Conservation (phyloP, 1,139 yeast species). For the Geotrichum macrosporum region DNA sequence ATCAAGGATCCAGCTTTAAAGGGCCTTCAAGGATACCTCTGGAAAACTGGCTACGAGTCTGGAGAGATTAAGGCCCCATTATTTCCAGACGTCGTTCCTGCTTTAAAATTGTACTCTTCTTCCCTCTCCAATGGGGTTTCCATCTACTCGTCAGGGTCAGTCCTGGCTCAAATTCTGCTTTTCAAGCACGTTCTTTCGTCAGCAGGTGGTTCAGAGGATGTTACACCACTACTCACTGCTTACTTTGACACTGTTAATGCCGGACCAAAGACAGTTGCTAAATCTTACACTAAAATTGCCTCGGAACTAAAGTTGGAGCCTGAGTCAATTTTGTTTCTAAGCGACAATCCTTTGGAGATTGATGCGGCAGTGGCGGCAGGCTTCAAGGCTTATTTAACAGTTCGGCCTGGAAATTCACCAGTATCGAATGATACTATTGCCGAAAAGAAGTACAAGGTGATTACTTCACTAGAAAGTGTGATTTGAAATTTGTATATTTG, state of each 20-base stretch:
- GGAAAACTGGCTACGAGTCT: slow-evolving; percentile 72
- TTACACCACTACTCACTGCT: slow-evolving; percentile 54
- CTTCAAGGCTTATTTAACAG: slow-evolving; percentile 53
- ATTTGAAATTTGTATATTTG: no score
- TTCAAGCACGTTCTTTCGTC: slow-evolving; percentile 55
- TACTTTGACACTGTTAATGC: slow-evolving; percentile 84
- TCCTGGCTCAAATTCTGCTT: slow-evolving; percentile 75
- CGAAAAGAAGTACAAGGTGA: slow-evolving; percentile 17
- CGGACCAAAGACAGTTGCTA: slow-evolving; percentile 60
- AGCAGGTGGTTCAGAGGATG: slow-evolving; percentile 40
- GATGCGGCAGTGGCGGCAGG: slow-evolving; percentile 71
- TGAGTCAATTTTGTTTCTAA: slow-evolving; percentile 55
- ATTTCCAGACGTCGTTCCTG: slow-evolving; percentile 64
- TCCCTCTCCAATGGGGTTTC: slow-evolving; percentile 39
- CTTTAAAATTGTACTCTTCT: slow-evolving; percentile 44
- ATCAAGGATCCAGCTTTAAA: slow-evolving; percentile 76
- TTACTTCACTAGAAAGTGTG: slow-evolving; percentile 15
- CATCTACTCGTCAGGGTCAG: slow-evolving; percentile 90
- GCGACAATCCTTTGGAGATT: slow-evolving; percentile 51
- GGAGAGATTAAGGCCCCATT: slow-evolving; percentile 78
- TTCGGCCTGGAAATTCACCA: slow-evolving; percentile 72
- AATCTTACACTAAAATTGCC: slow-evolving; percentile 58
- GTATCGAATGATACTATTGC: slow-evolving; percentile 32
- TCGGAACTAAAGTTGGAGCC: slow-evolving; percentile 41
- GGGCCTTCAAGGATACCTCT: slow-evolving; percentile 73